phyloP scores from a whole-genome alignment of 1,139 yeast species.

The Tardiomyces blankii region DNA sequence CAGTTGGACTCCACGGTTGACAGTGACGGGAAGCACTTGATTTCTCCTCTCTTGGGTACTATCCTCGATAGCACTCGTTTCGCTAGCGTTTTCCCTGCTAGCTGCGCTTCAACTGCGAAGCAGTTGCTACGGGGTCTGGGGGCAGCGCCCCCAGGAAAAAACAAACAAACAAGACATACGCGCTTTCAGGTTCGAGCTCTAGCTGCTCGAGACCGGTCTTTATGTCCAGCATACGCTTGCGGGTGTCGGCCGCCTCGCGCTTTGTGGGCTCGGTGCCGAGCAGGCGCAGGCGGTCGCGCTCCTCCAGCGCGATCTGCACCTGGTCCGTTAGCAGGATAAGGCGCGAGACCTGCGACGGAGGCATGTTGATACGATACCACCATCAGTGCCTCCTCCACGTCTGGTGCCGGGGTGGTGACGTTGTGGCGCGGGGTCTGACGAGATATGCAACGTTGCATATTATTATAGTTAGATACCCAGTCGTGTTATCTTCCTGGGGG shows the following conservation, averaged over 20 bases:
- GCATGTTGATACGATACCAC: background rate
- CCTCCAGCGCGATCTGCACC: constrained; percentile 36
- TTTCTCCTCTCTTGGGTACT: constrained; percentile 6
- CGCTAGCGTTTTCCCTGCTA: no score
- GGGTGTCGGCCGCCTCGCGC: constrained; percentile 44
- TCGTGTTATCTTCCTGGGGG: no score
- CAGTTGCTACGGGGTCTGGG: no score
- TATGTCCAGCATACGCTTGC: constrained; percentile 32
- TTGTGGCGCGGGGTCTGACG: no score
- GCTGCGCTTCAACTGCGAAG: background rate
- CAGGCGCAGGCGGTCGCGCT: constrained; percentile 35
- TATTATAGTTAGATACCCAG: no score
- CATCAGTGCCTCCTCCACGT: no score
- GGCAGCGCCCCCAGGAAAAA: background rate
- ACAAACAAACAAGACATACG: background rate
- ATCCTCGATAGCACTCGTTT: constrained; percentile 4
- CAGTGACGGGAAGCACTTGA: background rate
- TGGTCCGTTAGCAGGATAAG: constrained; percentile 23
- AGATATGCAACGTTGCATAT: no score
- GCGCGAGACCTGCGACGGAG: constrained; percentile 3
- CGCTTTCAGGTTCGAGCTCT: constrained; percentile 13
- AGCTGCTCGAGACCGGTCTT: constrained; percentile 23
- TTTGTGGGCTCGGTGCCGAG: constrained; percentile 41
- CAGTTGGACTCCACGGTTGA: no score
- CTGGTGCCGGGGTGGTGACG: no score